Conservation (phyloP, 768 basidiomycete species). For the Mycena rebaudengoi region DNA sequence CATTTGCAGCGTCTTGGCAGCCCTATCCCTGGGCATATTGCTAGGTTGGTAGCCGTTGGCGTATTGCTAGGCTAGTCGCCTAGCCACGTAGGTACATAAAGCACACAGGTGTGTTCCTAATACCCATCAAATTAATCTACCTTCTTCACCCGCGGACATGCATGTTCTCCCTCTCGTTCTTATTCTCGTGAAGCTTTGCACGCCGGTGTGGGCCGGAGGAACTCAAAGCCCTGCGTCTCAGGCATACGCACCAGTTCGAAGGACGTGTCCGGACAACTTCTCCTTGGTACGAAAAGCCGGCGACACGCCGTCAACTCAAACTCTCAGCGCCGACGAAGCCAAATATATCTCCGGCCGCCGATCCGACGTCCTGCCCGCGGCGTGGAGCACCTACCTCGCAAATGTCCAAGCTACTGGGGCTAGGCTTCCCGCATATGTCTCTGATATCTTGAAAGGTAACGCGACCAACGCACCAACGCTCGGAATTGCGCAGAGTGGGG, state of each 20-base stretch:
- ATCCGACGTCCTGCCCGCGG: neutral
- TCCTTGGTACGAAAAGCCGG: neutral
- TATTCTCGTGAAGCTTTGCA: neutral
- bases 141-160: neutral
- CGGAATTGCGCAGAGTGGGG: slow-evolving; percentile 64
- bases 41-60: too few relatives aligned
- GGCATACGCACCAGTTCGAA: neutral
- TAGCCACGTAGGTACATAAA: neutral
- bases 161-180: neutral
- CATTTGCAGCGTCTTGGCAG: neutral
- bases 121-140: neutral
- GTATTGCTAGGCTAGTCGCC: too few relatives aligned
- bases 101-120: neutral
- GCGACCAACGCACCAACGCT: slow-evolving; percentile 41
- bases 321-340: neutral
- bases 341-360: neutral
- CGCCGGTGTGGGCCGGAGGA: neutral
- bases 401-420: neutral
- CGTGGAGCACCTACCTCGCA: neutral
- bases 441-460: neutral
- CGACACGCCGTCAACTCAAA: neutral
- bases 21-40: neutral
- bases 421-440: neutral
- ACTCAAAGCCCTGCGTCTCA: neutral
- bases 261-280: neutral